Evolutionary conservation across 2,329 filamentous ascomycete species (phyloP).

Genomic region (Epichloe uncinata): DNA sequence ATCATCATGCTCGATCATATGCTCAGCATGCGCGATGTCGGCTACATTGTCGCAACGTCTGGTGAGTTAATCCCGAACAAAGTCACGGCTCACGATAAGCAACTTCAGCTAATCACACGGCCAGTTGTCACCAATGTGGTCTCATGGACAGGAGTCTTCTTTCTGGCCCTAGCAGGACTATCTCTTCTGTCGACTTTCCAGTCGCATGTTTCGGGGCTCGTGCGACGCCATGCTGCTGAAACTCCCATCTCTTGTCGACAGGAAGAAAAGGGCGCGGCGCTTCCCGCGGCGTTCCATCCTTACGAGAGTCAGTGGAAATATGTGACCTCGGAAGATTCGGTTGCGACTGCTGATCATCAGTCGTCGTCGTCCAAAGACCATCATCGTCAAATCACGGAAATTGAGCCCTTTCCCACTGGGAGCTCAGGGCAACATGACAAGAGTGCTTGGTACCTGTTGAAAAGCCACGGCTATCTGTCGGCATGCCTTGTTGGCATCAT

Average conservation of each 20-base stretch:
- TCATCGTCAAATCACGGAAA: no score
- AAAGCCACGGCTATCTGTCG: slow-evolving; percentile 14
- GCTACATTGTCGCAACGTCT: slow-evolving; percentile 30
- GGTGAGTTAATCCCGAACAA: slow-evolving; percentile 17
- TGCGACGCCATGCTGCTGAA: neutral
- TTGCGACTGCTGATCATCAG: neutral
- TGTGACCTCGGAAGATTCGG: slow-evolving; percentile 1
- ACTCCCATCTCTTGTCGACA: neutral
- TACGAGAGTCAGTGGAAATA: slow-evolving; percentile 1
- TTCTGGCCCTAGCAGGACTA: slow-evolving; percentile 10
- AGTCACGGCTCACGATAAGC: no score
- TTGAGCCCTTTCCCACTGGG: neutral
- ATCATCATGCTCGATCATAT: slow-evolving; percentile 31
- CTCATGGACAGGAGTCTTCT: slow-evolving; percentile 22
- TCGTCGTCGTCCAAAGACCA: neutral
- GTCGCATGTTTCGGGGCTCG: neutral
- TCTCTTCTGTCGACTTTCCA: neutral
- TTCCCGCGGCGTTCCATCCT: neutral
- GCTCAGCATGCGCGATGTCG: slow-evolving; percentile 22
- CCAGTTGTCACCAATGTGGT: slow-evolving; percentile 22
- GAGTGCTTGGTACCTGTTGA: slow-evolving; percentile 5
- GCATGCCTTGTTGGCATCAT: slow-evolving; percentile 20
- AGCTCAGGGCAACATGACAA: neutral
- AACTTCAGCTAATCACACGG: slow-evolving; percentile 6
- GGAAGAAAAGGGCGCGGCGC: neutral